Percentiles rank a stretch among this genome's conserved stretches.
Evolutionary conservation across 768 basidiomycete genomes (phyloP).

Genomic region (Flagelloscypha sp.): DNA sequence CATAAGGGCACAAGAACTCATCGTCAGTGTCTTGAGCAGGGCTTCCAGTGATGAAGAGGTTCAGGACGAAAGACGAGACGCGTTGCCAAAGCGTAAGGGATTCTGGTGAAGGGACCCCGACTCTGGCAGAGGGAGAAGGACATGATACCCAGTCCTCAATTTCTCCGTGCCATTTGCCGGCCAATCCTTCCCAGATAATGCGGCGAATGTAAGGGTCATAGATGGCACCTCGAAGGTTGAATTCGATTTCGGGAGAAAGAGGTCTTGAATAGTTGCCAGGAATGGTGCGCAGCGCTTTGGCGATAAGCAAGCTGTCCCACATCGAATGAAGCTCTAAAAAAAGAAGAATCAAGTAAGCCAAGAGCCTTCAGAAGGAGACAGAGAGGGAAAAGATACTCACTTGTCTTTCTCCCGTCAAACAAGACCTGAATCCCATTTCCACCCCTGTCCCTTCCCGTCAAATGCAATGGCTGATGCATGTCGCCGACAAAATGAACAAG

Average conservation of each 20-base stretch:
- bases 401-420: constrained; percentile 65
- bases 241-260: constrained; percentile 57
- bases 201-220: constrained; percentile 86
- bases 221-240: constrained; percentile 63
- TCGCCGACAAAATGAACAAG: constrained; percentile 91
- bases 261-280: constrained; percentile 70
- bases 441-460: constrained; percentile 80
- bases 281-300: constrained; percentile 69
- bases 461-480: constrained; percentile 88
- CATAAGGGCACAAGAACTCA: constrained; percentile 60
- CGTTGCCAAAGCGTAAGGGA: constrained; percentile 21
- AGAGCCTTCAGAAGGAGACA: no score
- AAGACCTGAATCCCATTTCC: constrained; percentile 74
- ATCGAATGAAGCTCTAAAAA: constrained; percentile 71
- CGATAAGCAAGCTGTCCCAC: constrained; percentile 81
- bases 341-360: no score
- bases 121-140: constrained; percentile 23
- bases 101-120: constrained; percentile 6
- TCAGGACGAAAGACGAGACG: constrained; percentile 16
- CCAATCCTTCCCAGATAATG: constrained; percentile 78
- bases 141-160: constrained; percentile 62
- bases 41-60: constrained; percentile 4
- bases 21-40: constrained; percentile 36
- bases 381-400: constrained; percentile 32
- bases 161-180: constrained; percentile 57